Evolutionary conservation across 805 yeast genomes (phyloP), one percentile per base, ranked within the genome.

Genomic region (Zygoascus ofunaensis): DNA sequence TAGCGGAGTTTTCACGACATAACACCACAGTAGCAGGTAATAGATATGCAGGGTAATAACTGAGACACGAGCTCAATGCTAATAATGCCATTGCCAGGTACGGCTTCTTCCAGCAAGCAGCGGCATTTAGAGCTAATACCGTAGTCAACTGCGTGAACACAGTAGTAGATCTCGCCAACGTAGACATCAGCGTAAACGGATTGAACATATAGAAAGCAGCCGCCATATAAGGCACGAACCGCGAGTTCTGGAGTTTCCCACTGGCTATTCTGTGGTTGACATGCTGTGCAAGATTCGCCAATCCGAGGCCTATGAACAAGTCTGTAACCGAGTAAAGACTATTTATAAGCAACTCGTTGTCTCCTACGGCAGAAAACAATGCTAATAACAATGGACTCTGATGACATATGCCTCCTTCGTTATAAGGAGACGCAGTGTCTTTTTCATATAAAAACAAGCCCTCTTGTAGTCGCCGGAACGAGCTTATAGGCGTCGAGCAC

Each of bases 391-490:
- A 58, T 3, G 96, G 95, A 2, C 94, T 79, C 54, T 87, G 95
- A 61, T 87, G 90, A 30, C 82, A 81, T 15, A 87, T 78, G 20
- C 94, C 94, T 7, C 97, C 96, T 26, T 26, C 10, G 49, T 77
- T 77, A 56, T 87, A 92, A 4, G 41, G 90, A 28, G 82, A 81
- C 17, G 87, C 77, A 18, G 92, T 94, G 7, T 97, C 96, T 49
- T 77, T 77, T 56, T 87, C 90, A 44, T 76, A 63, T 41, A 84
- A 70, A 52, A 73, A 84, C 8, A 83, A 64, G 10, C 89, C 89
- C 58, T 83, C 94, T 52, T 70, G 62, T 35, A 84, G 48, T 4
- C 70, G 61, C 55, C 77, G 71, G 62, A 72, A 82, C 32, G 92
- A 81, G 44, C 82, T 73, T 3, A 83, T 66, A 0, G 94, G 87